These are phyloP conservation scores for Cocos nucifera DNA, from an alignment of 176 grass and related monocot species.

Conservation along the genomic window DNA sequence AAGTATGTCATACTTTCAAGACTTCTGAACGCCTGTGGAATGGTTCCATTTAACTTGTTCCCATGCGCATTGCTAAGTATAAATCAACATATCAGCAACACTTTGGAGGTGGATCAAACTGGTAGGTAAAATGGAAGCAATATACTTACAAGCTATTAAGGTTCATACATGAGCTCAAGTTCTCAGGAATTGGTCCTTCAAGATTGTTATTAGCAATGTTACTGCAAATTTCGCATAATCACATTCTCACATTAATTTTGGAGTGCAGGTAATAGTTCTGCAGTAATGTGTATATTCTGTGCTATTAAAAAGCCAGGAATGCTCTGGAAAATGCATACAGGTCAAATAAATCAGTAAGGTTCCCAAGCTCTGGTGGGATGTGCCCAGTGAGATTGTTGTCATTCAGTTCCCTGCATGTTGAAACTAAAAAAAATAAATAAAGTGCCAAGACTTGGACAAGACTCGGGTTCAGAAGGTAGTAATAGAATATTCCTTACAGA, in stretches of 20 bases:
- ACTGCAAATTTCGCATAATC: constrained; percentile 20
- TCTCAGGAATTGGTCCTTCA: constrained; percentile 84
- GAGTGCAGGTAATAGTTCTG: too few relatives aligned
- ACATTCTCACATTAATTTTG: too few relatives aligned
- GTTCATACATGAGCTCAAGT: constrained; percentile 86
- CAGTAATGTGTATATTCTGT: too few relatives aligned
- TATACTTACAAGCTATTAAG: constrained; percentile 96
- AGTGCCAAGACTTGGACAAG: too few relatives aligned
- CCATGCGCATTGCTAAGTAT: constrained; percentile 66
- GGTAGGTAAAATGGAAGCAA: neutral
- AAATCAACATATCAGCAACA: constrained; percentile 13
- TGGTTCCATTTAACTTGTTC: constrained; percentile 92
- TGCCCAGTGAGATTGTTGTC: constrained; percentile 75
- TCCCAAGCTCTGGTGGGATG: constrained; percentile 89
- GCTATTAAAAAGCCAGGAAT: too few relatives aligned
- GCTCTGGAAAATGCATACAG: constrained; percentile 37
- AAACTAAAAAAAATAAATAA: constrained; percentile 1
- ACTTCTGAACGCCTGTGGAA: constrained; percentile 64
- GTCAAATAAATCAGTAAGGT: constrained; percentile 79
- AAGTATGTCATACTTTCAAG: constrained; percentile 99
- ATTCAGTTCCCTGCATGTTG: constrained; percentile 67
- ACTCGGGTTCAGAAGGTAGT: too few relatives aligned
- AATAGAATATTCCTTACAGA: constrained; percentile 34
- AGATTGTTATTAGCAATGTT: constrained; percentile 88
- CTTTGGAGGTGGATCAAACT: neutral